Base-by-base conservation (phyloP, 345 rosid species). In the Linum trigynum region DNA sequence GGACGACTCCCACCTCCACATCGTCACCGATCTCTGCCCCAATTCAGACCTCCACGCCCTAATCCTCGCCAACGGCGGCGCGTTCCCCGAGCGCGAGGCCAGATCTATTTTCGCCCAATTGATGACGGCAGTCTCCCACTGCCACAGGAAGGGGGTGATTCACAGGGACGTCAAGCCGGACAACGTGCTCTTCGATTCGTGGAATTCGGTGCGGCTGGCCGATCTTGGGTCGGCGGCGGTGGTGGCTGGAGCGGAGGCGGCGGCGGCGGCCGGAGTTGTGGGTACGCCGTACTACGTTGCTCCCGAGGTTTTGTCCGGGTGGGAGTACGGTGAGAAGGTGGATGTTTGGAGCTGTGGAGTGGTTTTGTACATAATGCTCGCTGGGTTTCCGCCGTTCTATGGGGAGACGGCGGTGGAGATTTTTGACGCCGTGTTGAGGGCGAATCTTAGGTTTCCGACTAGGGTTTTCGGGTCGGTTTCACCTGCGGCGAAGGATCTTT, bases 271-370 rank as follows among this genome's bases (percentile, higher is more conserved):
- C 10, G 96, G 95, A 8, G 67, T 86, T 0, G 95, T 88, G 0
- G 92, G 99, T 3, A 94, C 92, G 69, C 99, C 92, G 50, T 88
- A 94, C 12, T 90, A 90, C 38, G 85, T 88, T 0, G 95, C 92
- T 9, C 91, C 90, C 67, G 99, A 94, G 83, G 86, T 90, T 42
- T 72, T 90, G 59, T 62, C 72, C 72, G 97, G 96, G 62, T 71
- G 82, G 65, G 79, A 81, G 48, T 88, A 88, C 57, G 75, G 74
- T 0, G 92, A 85, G 81, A 89, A 94, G 71, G 89, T 85, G 1
- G 97, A 94, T 53, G 76, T 88, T 55, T 86, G 97, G 97, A 88
- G 99, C 51, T 89, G 83, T 0, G 89, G 99, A 0, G 91, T 90
- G 4, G 84, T 86, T 39, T 39, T 88, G 56, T 94, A 85, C 63